phyloP scores from a whole-genome alignment of 1,139 yeast genomes.

The Lodderomyces jiufengensis region DNA sequence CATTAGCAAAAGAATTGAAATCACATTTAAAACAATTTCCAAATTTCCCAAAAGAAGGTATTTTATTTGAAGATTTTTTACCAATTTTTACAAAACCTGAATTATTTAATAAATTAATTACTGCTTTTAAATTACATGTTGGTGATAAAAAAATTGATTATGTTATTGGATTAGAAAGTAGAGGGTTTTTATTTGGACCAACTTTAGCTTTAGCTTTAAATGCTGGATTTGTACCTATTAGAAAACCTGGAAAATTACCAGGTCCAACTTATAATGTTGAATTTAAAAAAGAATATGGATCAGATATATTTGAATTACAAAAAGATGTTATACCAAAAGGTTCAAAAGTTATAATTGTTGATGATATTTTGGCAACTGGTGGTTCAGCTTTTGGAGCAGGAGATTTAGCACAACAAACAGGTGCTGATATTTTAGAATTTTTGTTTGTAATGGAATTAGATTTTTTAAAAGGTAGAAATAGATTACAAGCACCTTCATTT shows the following conservation, averaged over 20 bases:
- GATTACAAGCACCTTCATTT: conserved; percentile 78
- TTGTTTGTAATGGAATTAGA: conserved; percentile 90
- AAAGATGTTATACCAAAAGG: conserved; percentile 76
- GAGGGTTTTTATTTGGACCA: conserved; percentile 97
- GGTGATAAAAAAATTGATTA: conserved; percentile 73
- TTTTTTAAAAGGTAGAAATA: conserved; percentile 90
- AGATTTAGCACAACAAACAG: conserved; percentile 61
- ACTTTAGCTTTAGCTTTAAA: conserved; percentile 83
- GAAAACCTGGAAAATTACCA: conserved; percentile 94
- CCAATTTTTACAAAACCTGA: conserved; percentile 86
- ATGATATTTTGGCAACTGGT: conserved; percentile 97
- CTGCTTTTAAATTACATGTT: conserved; percentile 76
- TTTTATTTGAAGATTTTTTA: conserved; percentile 89
- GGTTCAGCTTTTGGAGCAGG: conserved; percentile 97
- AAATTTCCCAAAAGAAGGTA: conserved; percentile 91
- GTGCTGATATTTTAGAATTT: conserved; percentile 74
- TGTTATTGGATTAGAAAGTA: conserved; percentile 90
- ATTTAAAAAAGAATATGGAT: conserved; percentile 89
- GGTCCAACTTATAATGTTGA: conserved; percentile 73
- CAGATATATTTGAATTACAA: conserved; percentile 87
- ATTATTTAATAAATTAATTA: conserved; percentile 73
- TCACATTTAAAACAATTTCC: conserved; percentile 76
- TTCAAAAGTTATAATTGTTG: conserved; percentile 80
- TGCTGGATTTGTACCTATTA: conserved; percentile 90
- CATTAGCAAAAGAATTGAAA: conserved; percentile 57